A percentile compares a stretch with the other conserved stretches of the same genome.
Evolutionary conservation across 2,329 filamentous ascomycete species (phyloP).

Genomic region (Taxawa tesnikishii): DNA sequence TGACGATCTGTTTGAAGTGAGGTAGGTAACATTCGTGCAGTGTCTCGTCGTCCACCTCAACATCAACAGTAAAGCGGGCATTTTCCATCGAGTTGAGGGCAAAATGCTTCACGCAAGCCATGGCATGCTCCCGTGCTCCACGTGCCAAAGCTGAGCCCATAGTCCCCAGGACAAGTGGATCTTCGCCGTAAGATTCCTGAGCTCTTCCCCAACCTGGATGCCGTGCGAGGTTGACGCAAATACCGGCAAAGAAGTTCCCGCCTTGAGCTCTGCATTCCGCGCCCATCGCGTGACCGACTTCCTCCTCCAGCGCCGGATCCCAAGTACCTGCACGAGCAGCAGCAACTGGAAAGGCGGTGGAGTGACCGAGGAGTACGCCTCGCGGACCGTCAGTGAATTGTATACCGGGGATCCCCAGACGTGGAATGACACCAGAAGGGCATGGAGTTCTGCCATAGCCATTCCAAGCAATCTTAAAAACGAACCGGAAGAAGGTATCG

Average conservation of each 20-base stretch:
- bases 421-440: background rate
- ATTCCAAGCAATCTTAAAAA: too few species aligned
- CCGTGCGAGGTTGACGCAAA: conserved; percentile 5
- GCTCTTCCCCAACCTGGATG: conserved; percentile 4
- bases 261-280: conserved; percentile 4
- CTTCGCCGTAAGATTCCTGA: conserved; percentile 5
- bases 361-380: conserved; percentile 10
- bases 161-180: conserved; percentile 2
- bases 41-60: conserved; percentile 14
- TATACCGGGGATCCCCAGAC: conserved; percentile 2
- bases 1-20: conserved; percentile 9
- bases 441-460: too few species aligned
- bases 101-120: conserved; percentile 19
- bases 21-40: conserved; percentile 16
- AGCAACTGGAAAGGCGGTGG: conserved; percentile 9
- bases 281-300: conserved; percentile 7
- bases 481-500: too few species aligned
- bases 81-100: conserved; percentile 20
- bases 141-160: conserved; percentile 3
- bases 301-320: conserved; percentile 14
- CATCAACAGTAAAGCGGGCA: conserved; percentile 16
- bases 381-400: conserved; percentile 14
- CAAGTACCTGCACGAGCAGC: conserved; percentile 17
- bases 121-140: conserved; percentile 6
- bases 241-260: conserved; percentile 3